Percentiles rank a stretch among this genome's conserved stretches.
Evolutionary conservation across 2,329 filamentous ascomycete genomes (phyloP).

Genomic region (Venturia effusa): DNA sequence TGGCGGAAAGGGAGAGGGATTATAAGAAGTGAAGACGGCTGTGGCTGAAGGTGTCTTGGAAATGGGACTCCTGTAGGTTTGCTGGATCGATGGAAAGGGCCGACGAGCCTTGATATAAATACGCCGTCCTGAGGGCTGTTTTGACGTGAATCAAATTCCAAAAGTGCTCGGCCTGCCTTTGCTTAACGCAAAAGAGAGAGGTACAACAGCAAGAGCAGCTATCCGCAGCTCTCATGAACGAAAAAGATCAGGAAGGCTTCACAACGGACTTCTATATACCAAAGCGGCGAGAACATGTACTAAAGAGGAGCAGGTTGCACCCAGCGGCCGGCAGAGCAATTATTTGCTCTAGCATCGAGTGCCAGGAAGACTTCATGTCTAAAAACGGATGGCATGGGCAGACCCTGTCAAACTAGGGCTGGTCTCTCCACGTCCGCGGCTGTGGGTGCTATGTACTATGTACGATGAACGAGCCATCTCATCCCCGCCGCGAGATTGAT

Average conservation of each 20-base stretch:
- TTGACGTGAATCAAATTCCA: neutral
- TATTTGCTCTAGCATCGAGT: neutral
- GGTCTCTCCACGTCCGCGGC: constrained; percentile 1
- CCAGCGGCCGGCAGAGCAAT: constrained; percentile 2
- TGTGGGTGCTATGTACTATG: neutral
- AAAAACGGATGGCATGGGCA: neutral
- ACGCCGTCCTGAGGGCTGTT: neutral
- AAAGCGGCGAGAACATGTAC: neutral
- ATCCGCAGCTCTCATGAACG: constrained; percentile 6
- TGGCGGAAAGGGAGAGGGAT: neutral
- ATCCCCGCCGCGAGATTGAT: constrained; percentile 3
- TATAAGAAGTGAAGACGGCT: neutral
- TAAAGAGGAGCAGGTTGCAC: constrained; percentile 3
- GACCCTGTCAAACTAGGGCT: constrained; percentile 7
- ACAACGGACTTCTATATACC: constrained; percentile 2
- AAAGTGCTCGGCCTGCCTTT: neutral
- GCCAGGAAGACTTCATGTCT: neutral
- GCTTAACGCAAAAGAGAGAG: constrained; percentile 1
- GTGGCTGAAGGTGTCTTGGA: neutral
- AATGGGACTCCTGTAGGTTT: neutral
- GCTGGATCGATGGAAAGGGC: neutral
- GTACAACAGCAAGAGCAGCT: constrained; percentile 6
- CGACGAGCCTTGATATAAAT: constrained; percentile 2
- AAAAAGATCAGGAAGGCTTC: constrained; percentile 1
- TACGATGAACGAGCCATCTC: neutral